A percentile compares a stretch with the other conserved stretches of the same genome.
These are phyloP conservation scores for Neopestalotiopsis sp. DNA, from an alignment of 2,329 filamentous ascomycete species.

Conservation along the genomic window DNA sequence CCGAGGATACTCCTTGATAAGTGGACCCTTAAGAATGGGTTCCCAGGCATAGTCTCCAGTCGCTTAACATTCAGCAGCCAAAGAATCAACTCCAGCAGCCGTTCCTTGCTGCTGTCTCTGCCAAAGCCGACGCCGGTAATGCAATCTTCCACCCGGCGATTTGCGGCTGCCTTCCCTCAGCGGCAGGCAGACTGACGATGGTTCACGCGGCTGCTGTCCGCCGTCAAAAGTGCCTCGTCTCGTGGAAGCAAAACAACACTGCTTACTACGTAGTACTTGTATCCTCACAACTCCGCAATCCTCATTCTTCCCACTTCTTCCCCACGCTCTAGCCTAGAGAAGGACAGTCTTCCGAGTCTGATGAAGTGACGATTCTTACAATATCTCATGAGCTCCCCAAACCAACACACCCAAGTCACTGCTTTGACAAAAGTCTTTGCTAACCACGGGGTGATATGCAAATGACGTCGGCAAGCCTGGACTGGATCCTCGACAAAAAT, in stretches of 20 bases:
- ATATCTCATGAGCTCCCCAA: neutral
- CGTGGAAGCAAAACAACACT: neutral
- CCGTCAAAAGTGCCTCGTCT: neutral
- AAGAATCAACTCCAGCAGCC: neutral
- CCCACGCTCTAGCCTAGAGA: neutral
- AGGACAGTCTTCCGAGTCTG: neutral
- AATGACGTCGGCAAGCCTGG: neutral
- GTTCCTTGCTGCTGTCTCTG: neutral
- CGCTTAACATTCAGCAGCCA: neutral
- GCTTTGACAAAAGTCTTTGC: neutral
- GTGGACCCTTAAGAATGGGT: neutral
- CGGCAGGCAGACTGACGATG: neutral
- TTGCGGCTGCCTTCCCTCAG: neutral
- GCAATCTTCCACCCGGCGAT: neutral
- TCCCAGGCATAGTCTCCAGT: neutral
- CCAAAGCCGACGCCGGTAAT: neutral
- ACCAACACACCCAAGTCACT: neutral
- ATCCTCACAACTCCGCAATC: neutral
- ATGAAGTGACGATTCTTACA: neutral
- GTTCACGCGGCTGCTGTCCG: neutral
- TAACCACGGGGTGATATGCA: neutral
- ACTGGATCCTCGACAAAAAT: neutral
- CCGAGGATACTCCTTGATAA: conserved; percentile 2
- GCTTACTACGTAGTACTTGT: neutral
- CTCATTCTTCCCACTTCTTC: neutral